Evolutionary conservation across 1,139 yeast genomes (phyloP).

Genomic region (Yamadazyma sp.): DNA sequence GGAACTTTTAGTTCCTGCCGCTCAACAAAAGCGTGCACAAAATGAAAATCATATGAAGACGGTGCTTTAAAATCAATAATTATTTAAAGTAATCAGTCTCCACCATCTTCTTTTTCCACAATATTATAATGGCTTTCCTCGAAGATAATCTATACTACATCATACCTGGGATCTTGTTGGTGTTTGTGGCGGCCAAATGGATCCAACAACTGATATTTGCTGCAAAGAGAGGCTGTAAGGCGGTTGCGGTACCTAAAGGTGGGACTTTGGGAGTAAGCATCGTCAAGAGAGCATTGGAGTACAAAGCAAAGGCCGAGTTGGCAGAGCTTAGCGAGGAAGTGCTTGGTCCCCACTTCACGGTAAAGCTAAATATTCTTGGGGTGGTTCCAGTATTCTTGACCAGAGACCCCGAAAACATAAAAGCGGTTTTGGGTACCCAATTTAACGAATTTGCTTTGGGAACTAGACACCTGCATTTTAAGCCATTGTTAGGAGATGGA

Average conservation of each 20-base stretch:
- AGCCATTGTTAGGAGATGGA: slow-evolving; percentile 54
- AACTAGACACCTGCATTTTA: slow-evolving; percentile 40
- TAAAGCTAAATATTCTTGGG: slow-evolving; percentile 43
- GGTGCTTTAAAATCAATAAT: too few relatives aligned
- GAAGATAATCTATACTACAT: slow-evolving; percentile 5
- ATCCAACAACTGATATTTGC: slow-evolving; percentile 30
- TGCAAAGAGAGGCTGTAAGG: slow-evolving; percentile 55
- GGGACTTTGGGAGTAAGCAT: slow-evolving; percentile 19
- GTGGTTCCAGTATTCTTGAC: slow-evolving; percentile 38
- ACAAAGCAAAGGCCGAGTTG: slow-evolving; percentile 25
- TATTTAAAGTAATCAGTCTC: too few relatives aligned
- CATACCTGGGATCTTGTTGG: slow-evolving; percentile 10
- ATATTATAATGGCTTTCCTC: background rate
- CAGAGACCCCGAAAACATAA: slow-evolving; percentile 39
- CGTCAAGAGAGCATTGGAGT: slow-evolving; percentile 17
- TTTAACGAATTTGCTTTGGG: slow-evolving; percentile 56
- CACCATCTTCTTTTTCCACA: too few relatives aligned
- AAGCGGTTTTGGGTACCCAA: slow-evolving; percentile 42
- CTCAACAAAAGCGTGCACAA: too few relatives aligned
- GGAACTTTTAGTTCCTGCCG: too few relatives aligned
- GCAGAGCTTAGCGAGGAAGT: slow-evolving; percentile 20
- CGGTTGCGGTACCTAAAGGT: slow-evolving; percentile 40
- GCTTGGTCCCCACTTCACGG: slow-evolving; percentile 16
- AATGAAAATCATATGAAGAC: too few relatives aligned
- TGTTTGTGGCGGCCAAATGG: slow-evolving; percentile 4